phyloP scores from a whole-genome alignment of 1,284 basidiomycete genomes.

The Cutaneotrichosporon sp. region DNA sequence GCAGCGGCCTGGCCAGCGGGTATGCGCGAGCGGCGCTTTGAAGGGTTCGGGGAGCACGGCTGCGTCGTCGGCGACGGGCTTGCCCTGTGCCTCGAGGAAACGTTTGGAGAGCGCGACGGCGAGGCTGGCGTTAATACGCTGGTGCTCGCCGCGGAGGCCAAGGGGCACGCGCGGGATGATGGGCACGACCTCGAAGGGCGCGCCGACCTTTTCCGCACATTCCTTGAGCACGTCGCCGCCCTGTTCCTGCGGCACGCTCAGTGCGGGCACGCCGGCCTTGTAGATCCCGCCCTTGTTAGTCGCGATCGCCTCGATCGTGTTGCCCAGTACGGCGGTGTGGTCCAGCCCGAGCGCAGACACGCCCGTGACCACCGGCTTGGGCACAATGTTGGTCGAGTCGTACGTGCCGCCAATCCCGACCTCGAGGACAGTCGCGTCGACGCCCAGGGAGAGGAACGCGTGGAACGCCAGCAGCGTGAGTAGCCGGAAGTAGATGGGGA shows the following conservation, averaged over 20 bases:
- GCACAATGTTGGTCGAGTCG: slow-evolving; percentile 96
- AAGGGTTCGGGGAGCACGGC: slow-evolving; percentile 55
- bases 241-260: slow-evolving; percentile 70
- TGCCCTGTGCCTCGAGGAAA: slow-evolving; percentile 56
- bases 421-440: slow-evolving; percentile 88
- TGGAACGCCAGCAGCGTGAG: slow-evolving; percentile 90
- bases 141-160: slow-evolving; percentile 83
- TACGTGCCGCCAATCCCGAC: slow-evolving; percentile 93
- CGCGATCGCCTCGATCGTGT: slow-evolving; percentile 84
- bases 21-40: slow-evolving; percentile 59
- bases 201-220: slow-evolving; percentile 64
- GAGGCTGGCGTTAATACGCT: slow-evolving; percentile 81
- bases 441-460: slow-evolving; percentile 65
- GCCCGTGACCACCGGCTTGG: slow-evolving; percentile 80
- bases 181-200: slow-evolving; percentile 34
- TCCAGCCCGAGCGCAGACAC: slow-evolving; percentile 89
- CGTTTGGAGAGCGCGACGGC: slow-evolving; percentile 69
- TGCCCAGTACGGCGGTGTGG: slow-evolving; percentile 85
- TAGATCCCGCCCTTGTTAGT: slow-evolving; percentile 96
- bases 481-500: slow-evolving; percentile 89
- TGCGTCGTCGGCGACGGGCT: slow-evolving; percentile 27
- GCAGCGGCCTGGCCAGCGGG: slow-evolving; percentile 95
- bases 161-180: slow-evolving; percentile 48
- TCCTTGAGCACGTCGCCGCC: slow-evolving; percentile 63
- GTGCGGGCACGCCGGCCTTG: slow-evolving; percentile 81